Evolutionary conservation across 2,329 filamentous ascomycete species (phyloP), one percentile per base, ranked within the genome.

Genomic region (Bipolaris bicolor): DNA sequence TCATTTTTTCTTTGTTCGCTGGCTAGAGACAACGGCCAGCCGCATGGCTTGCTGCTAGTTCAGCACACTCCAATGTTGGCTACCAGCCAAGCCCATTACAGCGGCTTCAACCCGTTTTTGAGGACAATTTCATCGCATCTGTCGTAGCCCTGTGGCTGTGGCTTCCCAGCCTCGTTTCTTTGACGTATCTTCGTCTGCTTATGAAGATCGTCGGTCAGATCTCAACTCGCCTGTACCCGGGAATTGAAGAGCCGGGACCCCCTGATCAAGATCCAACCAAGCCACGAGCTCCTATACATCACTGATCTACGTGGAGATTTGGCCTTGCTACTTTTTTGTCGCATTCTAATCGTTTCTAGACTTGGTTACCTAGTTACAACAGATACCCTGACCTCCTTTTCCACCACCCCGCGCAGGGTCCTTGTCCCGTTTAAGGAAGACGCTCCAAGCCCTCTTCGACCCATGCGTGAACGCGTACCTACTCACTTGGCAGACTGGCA

Each of bases 191-290:
- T 50, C 33, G 13, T 39, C 20, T 20, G 24, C 4, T 41, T 46
- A 31, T 31, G 46, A 48, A 39, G 55, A 58, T 58, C 31, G 47
- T 29, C 46, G 16, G 49, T 54, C 26, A 45, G 31, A 54, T 51
- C 47, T 39, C 31, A 44, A 33, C 24, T 47, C 58, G 50, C 54
- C 36, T 45, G 33, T 50, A 48, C 49, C 54, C 49, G 45, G 44
- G n/a, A 24, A 31, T 33, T 48, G 54, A 39, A 50, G 46, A 55
- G 49, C 48, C 41, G 34, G 47, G 16, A 16, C 45, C 31, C 43
- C 44, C 47, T 46, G 39, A 39, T 18, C 24, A 10, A 20, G 16
- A 43, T 34, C n/a, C 13, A 10, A 41, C 37, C 29, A 18, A 43
- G 22, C 40, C 16, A 10, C n/a, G 36, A 24, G 24, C 6, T 24